phyloP scores from a whole-genome alignment of 2,329 filamentous ascomycete species.

The Metarhizium robertsii region DNA sequence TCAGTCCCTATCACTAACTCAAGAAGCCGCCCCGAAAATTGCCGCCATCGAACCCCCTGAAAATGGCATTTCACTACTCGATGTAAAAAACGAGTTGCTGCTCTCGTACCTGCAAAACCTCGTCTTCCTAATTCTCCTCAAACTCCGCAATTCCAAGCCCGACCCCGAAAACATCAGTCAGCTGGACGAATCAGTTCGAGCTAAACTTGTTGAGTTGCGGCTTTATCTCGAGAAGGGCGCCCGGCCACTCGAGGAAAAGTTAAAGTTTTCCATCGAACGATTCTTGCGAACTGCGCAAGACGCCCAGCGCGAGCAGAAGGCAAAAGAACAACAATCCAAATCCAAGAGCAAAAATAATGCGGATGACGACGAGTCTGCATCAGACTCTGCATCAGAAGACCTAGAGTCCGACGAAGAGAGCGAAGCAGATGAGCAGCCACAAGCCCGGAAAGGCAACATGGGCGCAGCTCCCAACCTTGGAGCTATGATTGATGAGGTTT shows the following conservation, averaged over 20 bases:
- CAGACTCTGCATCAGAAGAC: slow-evolving; percentile 14
- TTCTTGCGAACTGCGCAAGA: slow-evolving; percentile 82
- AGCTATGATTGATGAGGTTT: slow-evolving; percentile 23
- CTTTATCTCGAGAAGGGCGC: slow-evolving; percentile 91
- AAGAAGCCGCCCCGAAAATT: slow-evolving; percentile 56
- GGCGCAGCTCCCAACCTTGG: slow-evolving; percentile 24
- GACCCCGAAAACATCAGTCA: slow-evolving; percentile 24
- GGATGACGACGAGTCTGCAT: slow-evolving; percentile 23
- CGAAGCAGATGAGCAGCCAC: slow-evolving; percentile 9
- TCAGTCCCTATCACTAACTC: slow-evolving; percentile 51
- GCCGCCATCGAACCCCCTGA: slow-evolving; percentile 60
- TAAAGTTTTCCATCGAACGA: slow-evolving; percentile 95
- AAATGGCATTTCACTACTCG: slow-evolving; percentile 87
- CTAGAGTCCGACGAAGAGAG: slow-evolving; percentile 12
- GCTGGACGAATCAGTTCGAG: slow-evolving; percentile 58
- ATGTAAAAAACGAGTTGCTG: slow-evolving; percentile 94
- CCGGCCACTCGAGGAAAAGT: slow-evolving; percentile 75
- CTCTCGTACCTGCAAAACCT: slow-evolving; percentile 93
- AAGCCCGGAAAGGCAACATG: slow-evolving; percentile 9
- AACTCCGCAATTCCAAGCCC: slow-evolving; percentile 52
- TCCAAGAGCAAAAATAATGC: slow-evolving; percentile 17
- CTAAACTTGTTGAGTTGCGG: slow-evolving; percentile 84
- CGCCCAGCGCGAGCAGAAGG: slow-evolving; percentile 39
- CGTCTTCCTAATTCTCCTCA: slow-evolving; percentile 76
- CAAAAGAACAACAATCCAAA: slow-evolving; percentile 20